Evolutionary conservation across 2,329 filamentous ascomycete genomes (phyloP).

Genomic region (Alternaria infectoria): DNA sequence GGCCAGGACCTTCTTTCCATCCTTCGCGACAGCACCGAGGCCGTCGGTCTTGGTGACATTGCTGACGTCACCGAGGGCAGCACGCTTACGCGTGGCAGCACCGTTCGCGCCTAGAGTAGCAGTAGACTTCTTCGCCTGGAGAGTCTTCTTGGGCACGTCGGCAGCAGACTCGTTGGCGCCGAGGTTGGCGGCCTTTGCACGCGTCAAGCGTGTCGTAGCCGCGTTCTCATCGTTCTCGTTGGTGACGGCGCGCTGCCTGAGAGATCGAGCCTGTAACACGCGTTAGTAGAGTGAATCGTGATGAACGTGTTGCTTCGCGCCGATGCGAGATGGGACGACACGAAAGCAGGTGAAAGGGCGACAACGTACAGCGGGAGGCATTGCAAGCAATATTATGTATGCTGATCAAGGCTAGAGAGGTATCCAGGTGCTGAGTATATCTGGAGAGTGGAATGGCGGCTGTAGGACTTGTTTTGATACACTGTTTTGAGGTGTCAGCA

Average conservation of each 20-base stretch:
- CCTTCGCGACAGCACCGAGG: slow-evolving; percentile 48
- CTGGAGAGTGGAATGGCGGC: slow-evolving; percentile 34
- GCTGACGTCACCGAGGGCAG: slow-evolving; percentile 91
- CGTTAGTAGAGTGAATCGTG: slow-evolving; percentile 48
- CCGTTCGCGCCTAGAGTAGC: slow-evolving; percentile 46
- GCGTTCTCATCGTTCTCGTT: slow-evolving; percentile 96
- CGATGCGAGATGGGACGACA: slow-evolving; percentile 15
- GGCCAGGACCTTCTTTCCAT: slow-evolving; percentile 72
- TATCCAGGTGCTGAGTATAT: slow-evolving; percentile 29
- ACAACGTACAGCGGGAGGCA: slow-evolving; percentile 63
- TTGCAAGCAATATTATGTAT: slow-evolving; percentile 53
- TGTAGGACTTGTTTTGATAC: slow-evolving; percentile 47
- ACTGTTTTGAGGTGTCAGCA: slow-evolving; percentile 42
- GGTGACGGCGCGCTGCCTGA: slow-evolving; percentile 75
- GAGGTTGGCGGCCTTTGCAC: slow-evolving; percentile 84
- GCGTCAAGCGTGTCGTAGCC: slow-evolving; percentile 80
- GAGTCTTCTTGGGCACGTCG: slow-evolving; percentile 62
- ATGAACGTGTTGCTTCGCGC: slow-evolving; percentile 9
- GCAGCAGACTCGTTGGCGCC: slow-evolving; percentile 59
- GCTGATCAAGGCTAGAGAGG: slow-evolving; percentile 42
- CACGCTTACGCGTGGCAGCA: slow-evolving; percentile 70
- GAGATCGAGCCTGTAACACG: slow-evolving; percentile 66
- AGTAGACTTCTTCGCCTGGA: slow-evolving; percentile 53
- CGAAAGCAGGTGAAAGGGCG: slow-evolving; percentile 8
- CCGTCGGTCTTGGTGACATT: slow-evolving; percentile 82